These are phyloP conservation scores for Alternaria solani DNA, from an alignment of 2,329 filamentous ascomycete genomes.

Conservation along the genomic window DNA sequence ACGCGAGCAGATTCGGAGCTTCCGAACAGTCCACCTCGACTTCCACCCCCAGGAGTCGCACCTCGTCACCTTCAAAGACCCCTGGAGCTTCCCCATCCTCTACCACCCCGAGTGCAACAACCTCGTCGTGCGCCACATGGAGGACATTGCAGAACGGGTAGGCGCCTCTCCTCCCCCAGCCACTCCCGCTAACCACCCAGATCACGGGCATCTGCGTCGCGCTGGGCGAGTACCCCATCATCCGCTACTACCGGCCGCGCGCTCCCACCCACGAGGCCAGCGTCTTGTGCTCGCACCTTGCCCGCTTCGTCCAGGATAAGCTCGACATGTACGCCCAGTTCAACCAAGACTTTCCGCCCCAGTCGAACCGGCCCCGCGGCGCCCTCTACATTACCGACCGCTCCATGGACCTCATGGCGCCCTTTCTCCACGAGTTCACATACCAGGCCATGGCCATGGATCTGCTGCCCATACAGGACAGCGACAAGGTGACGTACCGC, in stretches of 20 bases:
- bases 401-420: slow-evolving; percentile 89
- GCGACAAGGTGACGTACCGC: slow-evolving; percentile 85
- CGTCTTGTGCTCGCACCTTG: slow-evolving; percentile 86
- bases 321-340: slow-evolving; percentile 87
- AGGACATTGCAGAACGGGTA: slow-evolving; percentile 87
- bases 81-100: slow-evolving; percentile 92
- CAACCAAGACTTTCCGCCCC: slow-evolving; percentile 84
- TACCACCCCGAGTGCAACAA: slow-evolving; percentile 91
- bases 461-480: slow-evolving; percentile 84
- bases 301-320: slow-evolving; percentile 89
- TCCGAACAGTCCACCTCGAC: slow-evolving; percentile 84
- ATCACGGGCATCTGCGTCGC: slow-evolving; percentile 88
- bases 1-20: slow-evolving; percentile 78
- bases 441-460: slow-evolving; percentile 99
- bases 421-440: slow-evolving; percentile 93
- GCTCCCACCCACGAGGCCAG: slow-evolving; percentile 83
- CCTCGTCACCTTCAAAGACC: slow-evolving; percentile 88
- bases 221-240: slow-evolving; percentile 90
- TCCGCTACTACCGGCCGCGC: slow-evolving; percentile 86
- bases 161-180: neutral
- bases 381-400: slow-evolving; percentile 88
- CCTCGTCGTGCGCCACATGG: slow-evolving; percentile 82
- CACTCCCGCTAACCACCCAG: slow-evolving; percentile 54
- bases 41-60: slow-evolving; percentile 92
- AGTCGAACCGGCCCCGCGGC: slow-evolving; percentile 78